Evolutionary conservation across 1,284 basidiomycete species (phyloP).

Genomic region (Ustilago sp.): DNA sequence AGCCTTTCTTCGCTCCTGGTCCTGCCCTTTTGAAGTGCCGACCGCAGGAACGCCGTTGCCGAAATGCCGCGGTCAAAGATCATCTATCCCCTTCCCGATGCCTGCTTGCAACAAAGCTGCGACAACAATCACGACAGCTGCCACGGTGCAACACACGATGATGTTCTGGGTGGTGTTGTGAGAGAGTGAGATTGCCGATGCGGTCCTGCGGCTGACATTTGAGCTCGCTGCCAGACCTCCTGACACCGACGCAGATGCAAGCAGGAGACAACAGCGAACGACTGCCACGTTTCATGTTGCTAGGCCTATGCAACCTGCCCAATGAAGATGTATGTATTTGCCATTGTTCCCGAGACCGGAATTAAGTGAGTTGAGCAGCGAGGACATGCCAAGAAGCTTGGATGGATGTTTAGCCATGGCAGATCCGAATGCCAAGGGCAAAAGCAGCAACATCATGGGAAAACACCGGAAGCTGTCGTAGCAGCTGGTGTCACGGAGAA

Average conservation of each 20-base stretch:
- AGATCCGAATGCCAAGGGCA: too few relatives aligned
- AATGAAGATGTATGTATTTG: background rate
- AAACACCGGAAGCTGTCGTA: background rate
- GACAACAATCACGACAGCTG: background rate
- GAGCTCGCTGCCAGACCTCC: background rate
- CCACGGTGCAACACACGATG: background rate
- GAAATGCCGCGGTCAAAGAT: constrained; percentile 1
- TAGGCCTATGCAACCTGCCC: background rate
- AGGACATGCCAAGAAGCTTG: background rate
- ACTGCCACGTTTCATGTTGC: background rate
- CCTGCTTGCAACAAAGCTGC: background rate
- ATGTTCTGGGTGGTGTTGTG: background rate
- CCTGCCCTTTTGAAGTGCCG: background rate
- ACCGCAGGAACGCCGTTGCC: constrained; percentile 6
- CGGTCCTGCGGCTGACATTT: background rate
- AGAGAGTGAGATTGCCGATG: background rate
- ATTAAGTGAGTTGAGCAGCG: background rate
- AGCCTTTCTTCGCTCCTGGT: background rate
- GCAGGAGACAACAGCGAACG: background rate
- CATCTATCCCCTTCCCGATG: background rate
- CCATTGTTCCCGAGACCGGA: background rate
- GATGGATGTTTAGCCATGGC: too few relatives aligned
- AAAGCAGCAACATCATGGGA: background rate
- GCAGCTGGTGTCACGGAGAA: too few relatives aligned
- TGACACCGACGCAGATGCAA: background rate